phyloP scores from a whole-genome alignment of 2,329 filamentous ascomycete genomes.

The Colletotrichum navitas region DNA sequence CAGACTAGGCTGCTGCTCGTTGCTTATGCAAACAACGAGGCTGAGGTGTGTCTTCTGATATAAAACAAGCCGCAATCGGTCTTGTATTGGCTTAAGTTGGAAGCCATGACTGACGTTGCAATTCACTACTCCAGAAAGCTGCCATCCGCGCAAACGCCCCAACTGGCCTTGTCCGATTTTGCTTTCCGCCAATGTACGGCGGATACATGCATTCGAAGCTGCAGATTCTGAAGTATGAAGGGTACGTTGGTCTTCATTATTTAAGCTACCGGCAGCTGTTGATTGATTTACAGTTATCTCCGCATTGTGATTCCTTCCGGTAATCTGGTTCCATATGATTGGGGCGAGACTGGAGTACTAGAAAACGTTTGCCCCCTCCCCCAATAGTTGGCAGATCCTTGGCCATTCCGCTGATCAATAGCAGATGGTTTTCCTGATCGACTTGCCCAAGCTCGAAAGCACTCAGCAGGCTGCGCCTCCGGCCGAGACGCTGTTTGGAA shows the following conservation, averaged over 20 bases:
- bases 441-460: slow-evolving; percentile 76
- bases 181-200: slow-evolving; percentile 85
- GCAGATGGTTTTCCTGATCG: slow-evolving; percentile 89
- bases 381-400: not conserved
- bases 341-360: slow-evolving; percentile 87
- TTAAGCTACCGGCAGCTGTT: slow-evolving; percentile 7
- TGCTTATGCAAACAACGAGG: slow-evolving; percentile 65
- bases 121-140: slow-evolving; percentile 55
- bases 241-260: slow-evolving; percentile 22
- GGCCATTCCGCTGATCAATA: slow-evolving; percentile 40
- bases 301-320: slow-evolving; percentile 89
- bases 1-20: slow-evolving; percentile 74
- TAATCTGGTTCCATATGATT: slow-evolving; percentile 88
- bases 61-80: slow-evolving; percentile 3
- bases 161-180: slow-evolving; percentile 71
- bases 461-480: slow-evolving; percentile 53
- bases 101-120: not conserved
- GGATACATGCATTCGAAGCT: slow-evolving; percentile 95
- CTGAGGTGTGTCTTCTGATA: slow-evolving; percentile 58
- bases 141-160: slow-evolving; percentile 64
- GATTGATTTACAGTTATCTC: slow-evolving; percentile 62
- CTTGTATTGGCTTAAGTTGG: not conserved
- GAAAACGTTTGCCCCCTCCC: slow-evolving; percentile 75
- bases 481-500: slow-evolving; percentile 65
- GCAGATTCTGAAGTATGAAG: slow-evolving; percentile 80